Evolutionary conservation across 2,329 filamentous ascomycete genomes (phyloP).

Genomic region (Apiospora phragmitis): DNA sequence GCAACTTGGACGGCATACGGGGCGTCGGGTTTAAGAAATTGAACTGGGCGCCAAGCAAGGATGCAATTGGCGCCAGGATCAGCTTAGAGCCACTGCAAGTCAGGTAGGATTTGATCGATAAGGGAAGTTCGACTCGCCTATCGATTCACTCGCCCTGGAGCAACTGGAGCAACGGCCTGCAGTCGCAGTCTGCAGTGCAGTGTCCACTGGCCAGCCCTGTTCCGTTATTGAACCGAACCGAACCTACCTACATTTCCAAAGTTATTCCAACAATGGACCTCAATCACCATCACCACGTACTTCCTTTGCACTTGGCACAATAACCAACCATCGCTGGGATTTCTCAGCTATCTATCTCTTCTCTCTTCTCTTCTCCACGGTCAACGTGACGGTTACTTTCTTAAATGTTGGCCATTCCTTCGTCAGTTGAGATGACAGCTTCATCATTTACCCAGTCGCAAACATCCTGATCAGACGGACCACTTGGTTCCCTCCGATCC

Average conservation of each 20-base stretch:
- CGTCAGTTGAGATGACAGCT: conserved; percentile 1
- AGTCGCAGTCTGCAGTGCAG: background rate
- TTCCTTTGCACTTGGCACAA: background rate
- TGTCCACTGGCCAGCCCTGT: background rate
- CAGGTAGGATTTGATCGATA: background rate
- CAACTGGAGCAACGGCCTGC: background rate
- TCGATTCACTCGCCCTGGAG: background rate
- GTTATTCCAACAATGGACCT: conserved; percentile 4
- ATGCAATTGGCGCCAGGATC: background rate
- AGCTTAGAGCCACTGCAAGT: background rate
- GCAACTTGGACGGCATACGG: background rate
- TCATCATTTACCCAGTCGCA: background rate
- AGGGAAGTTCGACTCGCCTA: background rate
- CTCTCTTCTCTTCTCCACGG: background rate
- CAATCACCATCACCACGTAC: background rate
- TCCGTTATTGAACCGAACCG: background rate
- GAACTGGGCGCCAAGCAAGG: background rate
- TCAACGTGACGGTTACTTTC: background rate
- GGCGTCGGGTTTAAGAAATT: background rate
- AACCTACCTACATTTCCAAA: background rate
- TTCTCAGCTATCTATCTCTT: too few species aligned
- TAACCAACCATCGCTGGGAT: background rate
- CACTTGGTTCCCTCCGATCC: background rate
- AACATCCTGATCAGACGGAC: conserved; percentile 3
- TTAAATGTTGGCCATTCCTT: background rate